Evolutionary conservation across 1,139 yeast species (phyloP).

Genomic region (Saccharomyces hybrid): DNA sequence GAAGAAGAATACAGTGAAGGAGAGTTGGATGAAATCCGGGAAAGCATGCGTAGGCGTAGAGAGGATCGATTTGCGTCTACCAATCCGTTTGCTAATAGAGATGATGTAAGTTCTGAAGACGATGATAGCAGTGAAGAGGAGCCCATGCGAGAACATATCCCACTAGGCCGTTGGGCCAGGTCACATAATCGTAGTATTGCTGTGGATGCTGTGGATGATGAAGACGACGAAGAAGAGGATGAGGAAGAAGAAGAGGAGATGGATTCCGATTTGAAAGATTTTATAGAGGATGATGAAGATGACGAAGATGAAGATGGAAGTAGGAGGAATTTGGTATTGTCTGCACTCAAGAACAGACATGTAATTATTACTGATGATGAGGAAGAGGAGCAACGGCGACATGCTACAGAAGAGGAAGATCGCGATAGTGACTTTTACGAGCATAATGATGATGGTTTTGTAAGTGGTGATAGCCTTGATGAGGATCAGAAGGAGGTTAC

Average conservation of each 20-base stretch:
- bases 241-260: constrained; percentile 10
- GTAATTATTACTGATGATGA: constrained; percentile 1
- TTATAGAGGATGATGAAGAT: constrained; percentile 18
- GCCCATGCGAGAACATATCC: neutral
- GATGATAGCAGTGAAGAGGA: constrained; percentile 6
- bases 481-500: constrained; percentile 4
- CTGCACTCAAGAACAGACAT: neutral
- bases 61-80: constrained; percentile 6
- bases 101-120: constrained; percentile 1
- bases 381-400: constrained; percentile 5
- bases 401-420: constrained; percentile 8
- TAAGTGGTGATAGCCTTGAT: constrained; percentile 25
- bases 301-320: constrained; percentile 12
- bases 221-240: constrained; percentile 5
- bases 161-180: constrained; percentile 1
- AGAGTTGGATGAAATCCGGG: constrained; percentile 21
- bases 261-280: constrained; percentile 20
- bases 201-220: constrained; percentile 7
- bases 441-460: constrained; percentile 21
- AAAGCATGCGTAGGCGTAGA: constrained; percentile 16
- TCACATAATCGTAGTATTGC: constrained; percentile 3
- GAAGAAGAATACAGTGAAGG: constrained; percentile 27
- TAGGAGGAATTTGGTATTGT: constrained; percentile 2
- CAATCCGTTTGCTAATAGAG: constrained; percentile 6
- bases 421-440: constrained; percentile 22